Evolutionary conservation across 139 green algal species (phyloP), one percentile per base, ranked within the genome.

Genomic region (Zygnema cylindricum): DNA sequence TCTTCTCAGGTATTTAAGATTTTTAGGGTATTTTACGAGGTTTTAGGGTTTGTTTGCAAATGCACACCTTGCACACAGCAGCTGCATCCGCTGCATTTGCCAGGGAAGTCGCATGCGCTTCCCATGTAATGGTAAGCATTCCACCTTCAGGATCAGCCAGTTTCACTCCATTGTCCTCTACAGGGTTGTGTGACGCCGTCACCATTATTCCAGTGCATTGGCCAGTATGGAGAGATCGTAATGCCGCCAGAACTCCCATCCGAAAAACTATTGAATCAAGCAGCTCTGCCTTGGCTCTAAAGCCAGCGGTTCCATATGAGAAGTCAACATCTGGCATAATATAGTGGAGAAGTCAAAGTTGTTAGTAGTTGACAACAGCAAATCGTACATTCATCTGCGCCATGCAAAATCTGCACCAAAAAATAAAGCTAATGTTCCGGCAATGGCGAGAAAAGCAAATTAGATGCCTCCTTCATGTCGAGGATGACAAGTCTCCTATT

Each of bases 171-270:
- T 99, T 99, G 94, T 99, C 97, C 1, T 82, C 57, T 16, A 92
- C 95, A 0, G 96, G 96, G 90, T 99, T 99, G 93, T 99, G 97
- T 0, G 95, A 98, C 35, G 97, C 97, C 1, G 97, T 99, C 69
- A 99, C 94, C 93, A 98, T 95, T n/a, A 99, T 77, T 23, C 97
- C 97, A 30, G 92, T 93, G 21, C 69, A 78, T 25, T 39, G 33
- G n/a, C 69, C 71, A 39, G 71, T 73, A 69, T 84, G 40, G 30
- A 93, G 69, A 0, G 94, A 86, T 0, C 96, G 91, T 1, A 94
- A 82, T 0, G 95, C 97, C 79, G 96, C 95, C 25, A 99, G 82
- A 38, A 97, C 82, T 30, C 96, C 97, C 81, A 94, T 98, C 7
- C 97, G 92, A 69, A 98, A 98, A 0, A 98, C 89, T 0, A 96